Evolutionary conservation across 176 grass and related monocot genomes (phyloP).

Genomic region (Phyllostachys edulis): DNA sequence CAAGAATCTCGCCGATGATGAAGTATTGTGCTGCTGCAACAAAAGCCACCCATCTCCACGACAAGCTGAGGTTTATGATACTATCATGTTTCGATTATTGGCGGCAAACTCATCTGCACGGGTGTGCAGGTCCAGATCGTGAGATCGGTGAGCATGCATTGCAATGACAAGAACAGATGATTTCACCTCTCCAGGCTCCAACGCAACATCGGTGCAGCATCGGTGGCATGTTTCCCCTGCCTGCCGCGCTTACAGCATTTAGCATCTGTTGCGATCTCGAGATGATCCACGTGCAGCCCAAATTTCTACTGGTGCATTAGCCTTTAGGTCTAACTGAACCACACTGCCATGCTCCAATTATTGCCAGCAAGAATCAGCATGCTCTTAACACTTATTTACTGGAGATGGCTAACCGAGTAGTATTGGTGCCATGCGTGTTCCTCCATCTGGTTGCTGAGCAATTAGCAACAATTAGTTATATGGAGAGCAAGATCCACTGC

Average conservation of each 20-base stretch:
- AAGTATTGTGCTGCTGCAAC: conserved; percentile 7
- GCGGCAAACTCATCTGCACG: conserved; percentile 23
- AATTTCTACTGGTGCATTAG: not conserved
- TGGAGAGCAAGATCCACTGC: not conserved
- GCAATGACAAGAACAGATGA: not conserved
- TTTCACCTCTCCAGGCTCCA: not conserved
- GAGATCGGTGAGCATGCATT: not conserved
- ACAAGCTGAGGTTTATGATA: not conserved
- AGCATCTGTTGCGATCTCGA: conserved; percentile 16
- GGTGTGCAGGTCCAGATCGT: not conserved
- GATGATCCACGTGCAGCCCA: not conserved
- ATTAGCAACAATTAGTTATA: not conserved
- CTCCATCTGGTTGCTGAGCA: not conserved
- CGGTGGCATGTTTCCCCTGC: conserved; percentile 5
- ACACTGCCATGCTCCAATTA: conserved; percentile 3
- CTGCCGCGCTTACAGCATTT: not conserved
- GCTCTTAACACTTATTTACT: not conserved
- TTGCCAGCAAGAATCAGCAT: conserved; percentile 26
- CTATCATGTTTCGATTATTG: conserved; percentile 9
- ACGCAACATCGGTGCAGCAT: not conserved
- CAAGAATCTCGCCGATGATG: conserved; percentile 18
- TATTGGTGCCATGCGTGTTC: not conserved
- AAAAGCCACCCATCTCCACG: not conserved
- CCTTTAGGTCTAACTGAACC: not conserved
- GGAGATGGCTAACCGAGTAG: not conserved